Percentiles rank a stretch among this genome's conserved stretches.
phyloP scores from a whole-genome alignment of 2,329 filamentous ascomycete genomes.

The Pezicula carpinea region DNA sequence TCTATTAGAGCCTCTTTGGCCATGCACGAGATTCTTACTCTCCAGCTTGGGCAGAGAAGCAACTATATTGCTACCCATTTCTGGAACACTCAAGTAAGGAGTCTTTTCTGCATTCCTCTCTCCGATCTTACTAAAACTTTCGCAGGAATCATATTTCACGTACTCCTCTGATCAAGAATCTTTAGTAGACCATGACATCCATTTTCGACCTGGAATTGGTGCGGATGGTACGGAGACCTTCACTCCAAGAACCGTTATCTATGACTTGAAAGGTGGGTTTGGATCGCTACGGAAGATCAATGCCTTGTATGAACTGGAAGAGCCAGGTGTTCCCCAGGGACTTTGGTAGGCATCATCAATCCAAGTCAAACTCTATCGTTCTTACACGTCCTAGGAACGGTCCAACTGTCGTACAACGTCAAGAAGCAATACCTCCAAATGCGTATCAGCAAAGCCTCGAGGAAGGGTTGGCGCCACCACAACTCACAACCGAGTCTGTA shows the following conservation, averaged over 20 bases:
- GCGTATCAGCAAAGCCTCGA: constrained; percentile 79
- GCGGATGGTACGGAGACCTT: constrained; percentile 86
- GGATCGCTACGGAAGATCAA: constrained; percentile 85
- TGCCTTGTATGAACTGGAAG: constrained; percentile 61
- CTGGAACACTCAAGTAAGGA: constrained; percentile 82
- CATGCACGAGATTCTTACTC: constrained; percentile 93
- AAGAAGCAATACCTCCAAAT: constrained; percentile 62
- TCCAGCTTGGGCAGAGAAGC: constrained; percentile 88
- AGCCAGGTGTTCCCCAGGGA: constrained; percentile 22
- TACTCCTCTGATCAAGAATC: constrained; percentile 66
- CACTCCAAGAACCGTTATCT: constrained; percentile 85
- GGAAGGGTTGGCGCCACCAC: constrained; percentile 57
- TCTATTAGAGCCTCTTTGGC: neutral
- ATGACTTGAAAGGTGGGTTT: constrained; percentile 92
- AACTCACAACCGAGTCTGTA: constrained; percentile 65
- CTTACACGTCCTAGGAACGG: constrained; percentile 50
- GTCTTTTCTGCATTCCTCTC: neutral
- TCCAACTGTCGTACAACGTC: constrained; percentile 61
- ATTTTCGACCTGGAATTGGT: constrained; percentile 80
- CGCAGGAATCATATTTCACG: constrained; percentile 93
- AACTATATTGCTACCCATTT: constrained; percentile 96
- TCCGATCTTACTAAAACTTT: constrained; percentile 9
- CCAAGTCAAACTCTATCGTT: neutral
- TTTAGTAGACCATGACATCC: constrained; percentile 75
- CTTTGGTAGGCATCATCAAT: constrained; percentile 33